A percentile compares a stretch with the other conserved stretches of the same genome.
Conservation (phyloP, 1,284 basidiomycete genomes). For the Agroathelia rolfsii region DNA sequence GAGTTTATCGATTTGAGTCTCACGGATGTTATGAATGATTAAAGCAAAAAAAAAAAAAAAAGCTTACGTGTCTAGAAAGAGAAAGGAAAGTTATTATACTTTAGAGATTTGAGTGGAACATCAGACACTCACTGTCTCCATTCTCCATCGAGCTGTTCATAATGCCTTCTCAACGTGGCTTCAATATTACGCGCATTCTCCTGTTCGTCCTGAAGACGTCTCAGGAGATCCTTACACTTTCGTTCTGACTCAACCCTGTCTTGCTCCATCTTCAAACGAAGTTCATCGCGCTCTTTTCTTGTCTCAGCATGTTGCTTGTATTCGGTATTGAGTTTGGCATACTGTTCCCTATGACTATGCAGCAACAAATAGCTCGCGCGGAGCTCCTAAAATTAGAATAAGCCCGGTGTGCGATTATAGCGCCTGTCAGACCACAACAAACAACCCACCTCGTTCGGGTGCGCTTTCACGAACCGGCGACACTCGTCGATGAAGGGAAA, state of each 20-base stretch:
- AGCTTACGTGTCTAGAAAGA: conserved; percentile 28
- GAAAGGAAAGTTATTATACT: conserved; percentile 8
- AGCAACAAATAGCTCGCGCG: conserved; percentile 22
- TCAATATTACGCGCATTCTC: conserved; percentile 25
- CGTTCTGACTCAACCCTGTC: conserved; percentile 18
- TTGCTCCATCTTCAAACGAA: conserved; percentile 18
- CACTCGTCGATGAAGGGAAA: conserved; percentile 26
- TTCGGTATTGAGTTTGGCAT: conserved; percentile 19
- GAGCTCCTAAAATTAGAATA: conserved; percentile 20
- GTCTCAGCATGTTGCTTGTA: conserved; percentile 18
- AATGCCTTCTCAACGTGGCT: conserved; percentile 25
- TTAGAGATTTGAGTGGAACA: not conserved
- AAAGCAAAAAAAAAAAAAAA: conserved; percentile 1
- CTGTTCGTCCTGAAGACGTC: conserved; percentile 24
- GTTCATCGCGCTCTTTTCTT: conserved; percentile 21
- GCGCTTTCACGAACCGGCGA: conserved; percentile 26
- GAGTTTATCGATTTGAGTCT: conserved; percentile 4
- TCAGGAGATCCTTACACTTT: conserved; percentile 18
- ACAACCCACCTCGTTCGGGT: conserved; percentile 24
- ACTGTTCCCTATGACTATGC: conserved; percentile 21
- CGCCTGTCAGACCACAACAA: conserved; percentile 1
- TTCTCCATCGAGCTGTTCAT: conserved; percentile 23
- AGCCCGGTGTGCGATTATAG: not conserved
- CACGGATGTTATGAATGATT: conserved; percentile 9
- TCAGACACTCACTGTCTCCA: conserved; percentile 26